phyloP scores from a whole-genome alignment of 768 basidiomycete genomes.

The Pilatotrama ljubarskyi region DNA sequence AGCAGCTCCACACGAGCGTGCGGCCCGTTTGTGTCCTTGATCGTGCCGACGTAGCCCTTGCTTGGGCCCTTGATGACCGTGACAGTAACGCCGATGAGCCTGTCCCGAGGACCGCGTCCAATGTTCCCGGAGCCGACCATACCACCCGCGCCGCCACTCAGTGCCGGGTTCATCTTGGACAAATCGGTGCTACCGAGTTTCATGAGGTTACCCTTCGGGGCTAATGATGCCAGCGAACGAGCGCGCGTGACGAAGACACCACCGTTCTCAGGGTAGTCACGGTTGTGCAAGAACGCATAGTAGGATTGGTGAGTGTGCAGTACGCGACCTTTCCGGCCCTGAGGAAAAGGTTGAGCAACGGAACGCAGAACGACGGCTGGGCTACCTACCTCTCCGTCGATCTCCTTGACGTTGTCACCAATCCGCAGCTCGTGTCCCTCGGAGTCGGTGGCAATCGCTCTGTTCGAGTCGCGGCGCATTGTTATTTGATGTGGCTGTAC shows the following conservation, averaged over 20 bases:
- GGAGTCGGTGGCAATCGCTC: conserved; percentile 86
- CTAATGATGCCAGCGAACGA: conserved; percentile 77
- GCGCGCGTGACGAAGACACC: conserved; percentile 94
- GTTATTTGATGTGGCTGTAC: conserved; percentile 95
- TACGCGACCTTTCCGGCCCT: conserved; percentile 87
- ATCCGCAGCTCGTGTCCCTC: conserved; percentile 84
- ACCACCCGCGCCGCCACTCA: conserved; percentile 64
- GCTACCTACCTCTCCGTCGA: conserved; percentile 75
- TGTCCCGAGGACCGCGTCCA: conserved; percentile 78
- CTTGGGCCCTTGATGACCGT: conserved; percentile 82
- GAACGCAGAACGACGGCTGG: neutral
- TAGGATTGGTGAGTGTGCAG: conserved; percentile 93
- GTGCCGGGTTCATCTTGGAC: conserved; percentile 88
- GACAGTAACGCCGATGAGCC: conserved; percentile 78
- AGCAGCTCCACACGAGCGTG: conserved; percentile 88
- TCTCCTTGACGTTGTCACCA: conserved; percentile 92
- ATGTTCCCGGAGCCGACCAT: conserved; percentile 80
- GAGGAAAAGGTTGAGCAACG: conserved; percentile 2
- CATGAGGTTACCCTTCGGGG: conserved; percentile 78
- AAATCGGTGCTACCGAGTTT: conserved; percentile 70
- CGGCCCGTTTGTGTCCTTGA: conserved; percentile 93
- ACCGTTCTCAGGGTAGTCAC: conserved; percentile 86
- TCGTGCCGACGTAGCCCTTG: conserved; percentile 88
- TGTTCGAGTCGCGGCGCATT: conserved; percentile 79
- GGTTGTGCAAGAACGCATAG: conserved; percentile 92